A percentile compares a stretch with the other conserved stretches of the same genome.
Conservation (phyloP, 83 land plant genomes). For the Picea abies region DNA sequence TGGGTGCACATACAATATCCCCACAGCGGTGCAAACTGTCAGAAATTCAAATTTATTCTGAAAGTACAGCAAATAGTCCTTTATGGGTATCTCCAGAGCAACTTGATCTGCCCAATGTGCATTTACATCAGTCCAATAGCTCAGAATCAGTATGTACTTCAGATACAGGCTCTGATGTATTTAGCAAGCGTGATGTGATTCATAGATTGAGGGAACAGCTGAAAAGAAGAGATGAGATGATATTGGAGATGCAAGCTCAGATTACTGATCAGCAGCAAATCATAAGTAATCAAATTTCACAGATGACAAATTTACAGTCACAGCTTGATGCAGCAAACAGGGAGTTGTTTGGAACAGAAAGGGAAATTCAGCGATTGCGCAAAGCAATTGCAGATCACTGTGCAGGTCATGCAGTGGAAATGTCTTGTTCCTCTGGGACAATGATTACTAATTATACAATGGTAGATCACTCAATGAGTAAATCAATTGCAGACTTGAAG, state of each 20-base stretch:
- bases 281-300: slow-evolving; percentile 37
- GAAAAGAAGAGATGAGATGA: slow-evolving; percentile 92
- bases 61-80: slow-evolving; percentile 30
- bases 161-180: slow-evolving; percentile 67
- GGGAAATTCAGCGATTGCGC: slow-evolving; percentile 73
- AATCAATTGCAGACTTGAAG: neutral
- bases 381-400: slow-evolving; percentile 75
- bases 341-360: slow-evolving; percentile 61
- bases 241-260: slow-evolving; percentile 84
- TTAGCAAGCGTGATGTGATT: slow-evolving; percentile 70
- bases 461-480: slow-evolving; percentile 7
- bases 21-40: slow-evolving; percentile 19
- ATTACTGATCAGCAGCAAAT: slow-evolving; percentile 59
- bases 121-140: slow-evolving; percentile 55
- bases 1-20: slow-evolving; percentile 8
- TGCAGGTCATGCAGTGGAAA: slow-evolving; percentile 19
- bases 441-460: neutral
- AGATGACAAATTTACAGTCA: slow-evolving; percentile 54
- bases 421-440: neutral
- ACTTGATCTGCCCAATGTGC: slow-evolving; percentile 48
- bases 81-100: slow-evolving; percentile 63
- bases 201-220: slow-evolving; percentile 81
- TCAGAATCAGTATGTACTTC: slow-evolving; percentile 63
- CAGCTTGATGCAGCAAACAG: slow-evolving; percentile 64
- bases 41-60: slow-evolving; percentile 34